Evolutionary conservation across 1,284 basidiomycete genomes (phyloP).

Genomic region (Sanghuangporus sanghuang): DNA sequence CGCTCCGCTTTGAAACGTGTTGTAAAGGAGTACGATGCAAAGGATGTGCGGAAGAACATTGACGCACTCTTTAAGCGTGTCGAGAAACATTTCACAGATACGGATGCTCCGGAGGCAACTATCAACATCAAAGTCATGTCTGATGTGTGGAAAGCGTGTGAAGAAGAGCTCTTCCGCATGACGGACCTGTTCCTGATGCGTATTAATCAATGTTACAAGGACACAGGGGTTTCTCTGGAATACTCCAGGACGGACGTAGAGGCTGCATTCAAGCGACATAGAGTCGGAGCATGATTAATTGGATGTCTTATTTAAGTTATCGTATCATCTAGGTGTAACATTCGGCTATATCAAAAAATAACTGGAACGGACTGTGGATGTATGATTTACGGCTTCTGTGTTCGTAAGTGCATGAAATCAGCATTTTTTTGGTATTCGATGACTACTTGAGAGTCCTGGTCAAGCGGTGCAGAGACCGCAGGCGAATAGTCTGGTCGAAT

Average conservation of each 20-base stretch:
- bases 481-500: slow-evolving; percentile 60
- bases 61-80: slow-evolving; percentile 89
- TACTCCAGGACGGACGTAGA: slow-evolving; percentile 76
- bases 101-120: slow-evolving; percentile 60
- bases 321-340: slow-evolving; percentile 13
- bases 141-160: slow-evolving; percentile 85
- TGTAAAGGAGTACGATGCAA: slow-evolving; percentile 79
- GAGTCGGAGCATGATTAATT: slow-evolving; percentile 21
- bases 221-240: slow-evolving; percentile 66
- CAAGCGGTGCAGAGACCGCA: slow-evolving; percentile 31
- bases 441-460: neutral
- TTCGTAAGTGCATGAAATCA: neutral
- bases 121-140: slow-evolving; percentile 54
- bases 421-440: neutral
- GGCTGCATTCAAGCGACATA: slow-evolving; percentile 65
- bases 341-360: neutral
- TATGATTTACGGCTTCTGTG: neutral
- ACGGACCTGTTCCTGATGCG: slow-evolving; percentile 64
- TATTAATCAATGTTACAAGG: slow-evolving; percentile 74
- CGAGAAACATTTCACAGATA: slow-evolving; percentile 91
- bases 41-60: slow-evolving; percentile 84
- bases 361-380: neutral
- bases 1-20: slow-evolving; percentile 79
- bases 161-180: slow-evolving; percentile 72
- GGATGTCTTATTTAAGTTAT: slow-evolving; percentile 11